Evolutionary conservation across 257 asterid genomes (phyloP), one percentile per base, ranked within the genome.

Genomic region (Solanum chaucha): DNA sequence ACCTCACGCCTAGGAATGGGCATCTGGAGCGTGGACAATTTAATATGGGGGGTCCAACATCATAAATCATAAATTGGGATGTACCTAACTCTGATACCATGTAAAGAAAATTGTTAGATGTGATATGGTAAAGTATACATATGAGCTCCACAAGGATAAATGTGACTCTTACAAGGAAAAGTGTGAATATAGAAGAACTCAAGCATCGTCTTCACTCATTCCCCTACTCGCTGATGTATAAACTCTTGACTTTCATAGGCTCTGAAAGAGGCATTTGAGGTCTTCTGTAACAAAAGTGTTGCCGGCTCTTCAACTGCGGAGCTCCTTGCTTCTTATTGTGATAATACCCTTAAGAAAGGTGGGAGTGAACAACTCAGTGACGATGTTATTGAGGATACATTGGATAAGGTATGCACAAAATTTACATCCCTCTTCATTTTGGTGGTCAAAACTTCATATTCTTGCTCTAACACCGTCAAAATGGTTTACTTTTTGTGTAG

Each of bases 261-360:
- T 32, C 74, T 94, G 48, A 91, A 89, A 85, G 93, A 93, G 51
- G 94, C 95, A 24, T 94, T 94, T 77, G 95, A 90, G 87, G 86
- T 85, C 61, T 92, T 93, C 72, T 91, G 94, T 89, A 94, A 92
- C 87, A 90, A 90, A 85, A 24, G 20, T 26, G 90, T 92, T 77
- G 88, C 91, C 10, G 93, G 93, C 20, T 73, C 85, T 81, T 88
- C 97, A 13, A 86, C 86, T 77, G 93, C 94, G 0, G 96, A 94
- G 89, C 90, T 90, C 15, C 84, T 93, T 83, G 93, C 95, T 24
- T 85, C 87, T 19, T 92, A 88, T 72, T 90, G 92, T 83, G 97
- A 94, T 84, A 88, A 93, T 87, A 86, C 88, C 59, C 92, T 93
- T 24, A 91, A 89, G 86, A 92, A 94, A 73, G 94, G 95, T 15